phyloP scores from a whole-genome alignment of 2,329 filamentous ascomycete genomes.

The Anthostomella pinea region DNA sequence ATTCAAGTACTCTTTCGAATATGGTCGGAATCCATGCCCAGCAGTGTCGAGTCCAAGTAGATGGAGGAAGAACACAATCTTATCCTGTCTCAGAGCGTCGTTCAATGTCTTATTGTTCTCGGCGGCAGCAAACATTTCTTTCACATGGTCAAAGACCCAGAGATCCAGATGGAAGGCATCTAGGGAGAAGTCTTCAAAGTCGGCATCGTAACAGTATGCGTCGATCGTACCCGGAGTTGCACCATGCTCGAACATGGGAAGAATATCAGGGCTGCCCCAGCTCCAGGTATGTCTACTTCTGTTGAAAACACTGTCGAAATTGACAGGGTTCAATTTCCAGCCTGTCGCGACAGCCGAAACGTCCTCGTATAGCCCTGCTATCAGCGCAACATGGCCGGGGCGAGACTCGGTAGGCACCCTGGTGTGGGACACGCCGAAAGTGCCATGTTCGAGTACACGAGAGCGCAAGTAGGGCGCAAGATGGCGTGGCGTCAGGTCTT shows the following conservation, averaged over 20 bases:
- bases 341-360: slow-evolving; percentile 96
- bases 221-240: slow-evolving; percentile 84
- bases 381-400: slow-evolving; percentile 93
- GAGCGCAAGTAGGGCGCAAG: slow-evolving; percentile 91
- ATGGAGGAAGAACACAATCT: slow-evolving; percentile 92
- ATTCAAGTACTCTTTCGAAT: slow-evolving; percentile 90
- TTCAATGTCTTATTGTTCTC: slow-evolving; percentile 73
- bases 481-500: slow-evolving; percentile 69
- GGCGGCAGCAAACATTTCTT: slow-evolving; percentile 78
- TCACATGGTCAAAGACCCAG: slow-evolving; percentile 96
- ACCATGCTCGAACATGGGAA: slow-evolving; percentile 96
- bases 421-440: slow-evolving; percentile 96
- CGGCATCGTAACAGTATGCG: slow-evolving; percentile 77
- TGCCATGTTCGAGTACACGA: slow-evolving; percentile 81
- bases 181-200: slow-evolving; percentile 85
- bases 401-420: slow-evolving; percentile 95
- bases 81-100: slow-evolving; percentile 72
- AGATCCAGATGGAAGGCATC: slow-evolving; percentile 78
- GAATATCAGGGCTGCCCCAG: slow-evolving; percentile 96
- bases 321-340: slow-evolving; percentile 97
- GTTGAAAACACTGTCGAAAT: slow-evolving; percentile 99
- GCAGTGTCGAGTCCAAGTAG: slow-evolving; percentile 88
- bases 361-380: slow-evolving; percentile 95
- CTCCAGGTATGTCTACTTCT: slow-evolving; percentile 96
- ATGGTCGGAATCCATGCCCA: slow-evolving; percentile 82